Evolutionary conservation across 2,329 filamentous ascomycete species (phyloP).

Genomic region (Berkeleyomyces rouxiae): DNA sequence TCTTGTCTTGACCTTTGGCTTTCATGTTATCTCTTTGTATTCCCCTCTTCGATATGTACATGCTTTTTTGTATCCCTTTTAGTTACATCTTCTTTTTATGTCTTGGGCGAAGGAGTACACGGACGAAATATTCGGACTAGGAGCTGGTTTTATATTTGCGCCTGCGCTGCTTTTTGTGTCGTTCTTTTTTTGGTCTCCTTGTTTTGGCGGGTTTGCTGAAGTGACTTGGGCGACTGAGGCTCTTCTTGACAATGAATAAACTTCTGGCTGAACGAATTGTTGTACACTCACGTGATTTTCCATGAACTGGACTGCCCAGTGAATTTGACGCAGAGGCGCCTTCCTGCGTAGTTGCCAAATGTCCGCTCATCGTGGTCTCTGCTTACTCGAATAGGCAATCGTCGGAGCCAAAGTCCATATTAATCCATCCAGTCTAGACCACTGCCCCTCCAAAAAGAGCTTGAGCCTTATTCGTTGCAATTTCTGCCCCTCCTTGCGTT

Average conservation of each 20-base stretch:
- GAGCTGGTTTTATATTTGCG: neutral
- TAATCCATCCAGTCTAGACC: neutral
- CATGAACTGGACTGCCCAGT: neutral
- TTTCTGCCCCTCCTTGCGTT: slow-evolving; percentile 3
- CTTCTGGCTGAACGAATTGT: neutral
- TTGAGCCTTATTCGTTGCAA: neutral
- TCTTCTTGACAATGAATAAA: neutral
- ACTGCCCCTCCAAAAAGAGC: neutral
- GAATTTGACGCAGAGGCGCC: neutral
- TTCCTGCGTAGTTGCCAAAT: neutral
- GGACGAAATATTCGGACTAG: neutral
- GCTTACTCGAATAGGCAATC: neutral
- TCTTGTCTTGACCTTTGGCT: neutral
- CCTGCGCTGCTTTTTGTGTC: neutral
- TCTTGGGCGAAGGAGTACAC: neutral
- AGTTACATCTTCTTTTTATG: neutral
- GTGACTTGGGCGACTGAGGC: neutral
- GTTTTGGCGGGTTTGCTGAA: neutral
- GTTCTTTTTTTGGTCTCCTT: neutral
- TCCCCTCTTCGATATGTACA: neutral
- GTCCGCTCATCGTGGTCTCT: neutral
- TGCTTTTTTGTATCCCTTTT: neutral
- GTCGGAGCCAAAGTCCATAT: neutral
- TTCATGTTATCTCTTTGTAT: neutral
- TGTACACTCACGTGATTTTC: no score